A percentile compares a stretch with the other conserved stretches of the same genome.
phyloP scores from a whole-genome alignment of 75 land plant species.

The Pseudotsuga menziesii region DNA sequence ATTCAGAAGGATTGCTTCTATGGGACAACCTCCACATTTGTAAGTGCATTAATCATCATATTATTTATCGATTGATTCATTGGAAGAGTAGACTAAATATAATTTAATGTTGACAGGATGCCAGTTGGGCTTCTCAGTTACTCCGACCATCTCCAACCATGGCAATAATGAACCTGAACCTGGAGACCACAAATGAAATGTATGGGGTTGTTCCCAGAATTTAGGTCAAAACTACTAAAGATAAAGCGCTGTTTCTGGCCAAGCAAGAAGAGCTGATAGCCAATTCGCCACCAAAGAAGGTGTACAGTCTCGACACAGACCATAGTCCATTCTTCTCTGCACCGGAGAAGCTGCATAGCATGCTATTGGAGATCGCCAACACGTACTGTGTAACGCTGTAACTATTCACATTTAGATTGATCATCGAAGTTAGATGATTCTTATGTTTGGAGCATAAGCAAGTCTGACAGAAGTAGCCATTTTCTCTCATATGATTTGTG shows the following conservation, averaged over 20 bases:
- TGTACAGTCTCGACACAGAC: not conserved
- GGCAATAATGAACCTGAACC: not conserved
- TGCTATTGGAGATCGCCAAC: not conserved
- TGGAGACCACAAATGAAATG: not conserved
- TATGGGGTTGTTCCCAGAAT: slow-evolving; percentile 1
- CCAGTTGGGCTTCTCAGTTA: not conserved
- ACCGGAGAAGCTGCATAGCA: not conserved
- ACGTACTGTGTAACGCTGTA: not conserved
- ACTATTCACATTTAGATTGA: not conserved
- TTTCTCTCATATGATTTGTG: too few species aligned
- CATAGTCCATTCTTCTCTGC: slow-evolving; percentile 1
- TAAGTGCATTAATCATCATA: not conserved
- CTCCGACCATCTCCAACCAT: not conserved
- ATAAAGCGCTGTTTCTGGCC: not conserved
- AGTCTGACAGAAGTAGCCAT: too few species aligned
- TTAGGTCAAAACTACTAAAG: not conserved
- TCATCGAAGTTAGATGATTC: too few species aligned
- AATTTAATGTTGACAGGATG: not conserved
- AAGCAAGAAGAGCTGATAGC: not conserved
- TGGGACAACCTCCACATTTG: not conserved
- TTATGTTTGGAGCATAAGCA: too few species aligned
- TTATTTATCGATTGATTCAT: not conserved
- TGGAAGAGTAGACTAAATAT: not conserved
- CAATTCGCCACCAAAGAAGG: not conserved
- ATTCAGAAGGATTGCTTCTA: not conserved